Conservation (phyloP, 768 basidiomycete genomes). For the Pilatotrama ljubarskyi region DNA sequence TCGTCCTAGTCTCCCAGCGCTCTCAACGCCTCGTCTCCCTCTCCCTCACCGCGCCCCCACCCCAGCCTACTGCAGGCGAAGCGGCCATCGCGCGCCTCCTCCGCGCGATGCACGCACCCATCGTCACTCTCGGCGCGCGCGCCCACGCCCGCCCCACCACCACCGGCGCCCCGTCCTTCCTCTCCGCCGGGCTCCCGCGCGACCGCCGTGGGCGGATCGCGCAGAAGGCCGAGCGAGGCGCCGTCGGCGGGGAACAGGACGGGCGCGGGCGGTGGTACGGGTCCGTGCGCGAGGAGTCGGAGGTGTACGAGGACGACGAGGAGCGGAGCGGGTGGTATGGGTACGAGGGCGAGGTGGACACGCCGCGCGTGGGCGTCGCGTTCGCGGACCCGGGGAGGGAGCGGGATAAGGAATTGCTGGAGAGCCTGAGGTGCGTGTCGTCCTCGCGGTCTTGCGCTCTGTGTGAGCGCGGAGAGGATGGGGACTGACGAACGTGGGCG, state of each 20-base stretch:
- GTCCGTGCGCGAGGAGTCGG: not conserved
- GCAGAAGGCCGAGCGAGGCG: slow-evolving; percentile 36
- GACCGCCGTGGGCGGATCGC: slow-evolving; percentile 80
- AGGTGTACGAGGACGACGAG: slow-evolving; percentile 29
- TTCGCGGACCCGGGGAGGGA: slow-evolving; percentile 44
- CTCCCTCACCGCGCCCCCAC: slow-evolving; percentile 54
- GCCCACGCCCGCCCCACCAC: slow-evolving; percentile 22
- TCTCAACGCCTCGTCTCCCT: slow-evolving; percentile 59
- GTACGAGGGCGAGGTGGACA: slow-evolving; percentile 51
- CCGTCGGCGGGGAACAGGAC: not conserved
- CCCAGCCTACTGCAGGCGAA: slow-evolving; percentile 63
- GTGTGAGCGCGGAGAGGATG: not conserved
- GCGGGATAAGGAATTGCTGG: slow-evolving; percentile 56
- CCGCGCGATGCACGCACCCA: slow-evolving; percentile 57
- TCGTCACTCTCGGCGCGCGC: slow-evolving; percentile 27
- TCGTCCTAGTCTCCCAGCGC: slow-evolving; percentile 72
- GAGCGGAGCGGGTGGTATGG: slow-evolving; percentile 25
- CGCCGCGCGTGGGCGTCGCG: slow-evolving; percentile 44
- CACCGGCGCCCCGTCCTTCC: slow-evolving; percentile 54
- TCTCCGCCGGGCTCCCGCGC: slow-evolving; percentile 70
- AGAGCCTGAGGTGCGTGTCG: slow-evolving; percentile 45
- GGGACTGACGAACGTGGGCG: not conserved
- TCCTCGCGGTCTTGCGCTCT: slow-evolving; percentile 11
- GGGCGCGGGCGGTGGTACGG: not conserved
- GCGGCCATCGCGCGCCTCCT: slow-evolving; percentile 68